Evolutionary conservation across 148 eudicot genomes (phyloP), one percentile per base, ranked within the genome.

Genomic region (Amaranthus hypochondriacus): DNA sequence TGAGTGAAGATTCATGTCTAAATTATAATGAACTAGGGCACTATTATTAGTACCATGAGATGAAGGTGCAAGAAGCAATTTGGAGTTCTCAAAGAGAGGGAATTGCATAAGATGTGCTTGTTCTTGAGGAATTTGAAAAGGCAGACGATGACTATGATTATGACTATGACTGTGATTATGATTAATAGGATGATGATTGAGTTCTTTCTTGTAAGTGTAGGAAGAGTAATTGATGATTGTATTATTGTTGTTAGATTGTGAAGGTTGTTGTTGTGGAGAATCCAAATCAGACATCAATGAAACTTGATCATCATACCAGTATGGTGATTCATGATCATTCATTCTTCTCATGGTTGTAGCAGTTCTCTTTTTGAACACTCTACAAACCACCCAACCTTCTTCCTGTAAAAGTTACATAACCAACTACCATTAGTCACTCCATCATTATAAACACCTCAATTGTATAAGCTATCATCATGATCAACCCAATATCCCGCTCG

Each of bases 361-460:
- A 49, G 49, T 70, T 81, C 88, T 78, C 79, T 92, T 92, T n/a
- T n/a, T n/a, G n/a, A n/a, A n/a, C n/a, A n/a, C n/a, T n/a, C n/a
- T n/a, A n/a, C n/a, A n/a, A n/a, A 92, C 89, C 7, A 86, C 97
- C 97, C 97, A 92, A 8, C 97, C 97, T 86, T 92, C 97, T 83
- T 92, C 97, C 94, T 91, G 83, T 9, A 11, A 47, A 18, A 57
- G 5, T 63, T 10, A 14, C 70, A 66, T 70, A 46, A 21, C 6
- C n/a, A n/a, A n/a, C n/a, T n/a, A n/a, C 18, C 9, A 57, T n/a
- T 9, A 11, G 7, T 58, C 46, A 63, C n/a, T 44, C 6, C 11
- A 48, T 62, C 13, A 42, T 62, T 39, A 62, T 62, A n/a, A n/a
- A n/a, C 28, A 62, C n/a, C n/a, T n/a, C n/a, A n/a, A n/a, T n/a